Evolutionary conservation across 2,329 filamentous ascomycete genomes (phyloP), one percentile per base, ranked within the genome.

Genomic region (Colletotrichum higginsianum): DNA sequence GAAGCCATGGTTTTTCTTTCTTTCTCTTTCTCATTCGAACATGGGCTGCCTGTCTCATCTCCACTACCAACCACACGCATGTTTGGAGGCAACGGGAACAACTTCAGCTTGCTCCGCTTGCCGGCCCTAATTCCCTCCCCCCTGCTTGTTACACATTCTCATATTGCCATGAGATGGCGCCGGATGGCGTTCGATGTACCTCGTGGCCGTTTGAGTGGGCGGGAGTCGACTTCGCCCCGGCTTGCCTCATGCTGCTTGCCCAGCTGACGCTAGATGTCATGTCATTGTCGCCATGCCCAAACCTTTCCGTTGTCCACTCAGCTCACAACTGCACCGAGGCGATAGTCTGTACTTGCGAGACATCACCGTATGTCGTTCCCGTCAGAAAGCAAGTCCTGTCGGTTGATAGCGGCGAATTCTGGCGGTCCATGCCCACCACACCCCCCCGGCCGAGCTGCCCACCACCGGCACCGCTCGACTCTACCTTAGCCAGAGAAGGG

Each of bases 301-400:
- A 53, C 23, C 47, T 55, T 18, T 26, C 52, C 35, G 46, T 60
- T 35, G 47, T 55, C 40, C 38, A n/a, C 61, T 53, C 58, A 60
- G 68, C 52, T 65, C 53, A 63, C 46, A 55, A 68, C 68, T 71
- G 65, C 60, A 71, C 26, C 23, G 26, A 63, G 65, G 60, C 68
- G 68, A 71, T 68, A 71, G 65, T 71, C 58, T 47, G 65, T 63
- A 60, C 52, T 30, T 68, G 52, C 65, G 58, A 71, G 68, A 71
- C 68, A 71, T 68, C 46, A 56, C 47, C 52, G 23, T 58, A 52
- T 47, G 40, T 60, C 67, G 57, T 66, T 61, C 21, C 60, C 35
- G 38, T 44, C 57, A 56, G 57, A 62, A 67, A 61, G 64, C 64
- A 56, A 57, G 50, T 67, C 67, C 50, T 58, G 61, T 62, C 44